These are phyloP conservation scores for Metschnikowia reukaufii DNA, from an alignment of 805 yeast species.

Conservation along the genomic window DNA sequence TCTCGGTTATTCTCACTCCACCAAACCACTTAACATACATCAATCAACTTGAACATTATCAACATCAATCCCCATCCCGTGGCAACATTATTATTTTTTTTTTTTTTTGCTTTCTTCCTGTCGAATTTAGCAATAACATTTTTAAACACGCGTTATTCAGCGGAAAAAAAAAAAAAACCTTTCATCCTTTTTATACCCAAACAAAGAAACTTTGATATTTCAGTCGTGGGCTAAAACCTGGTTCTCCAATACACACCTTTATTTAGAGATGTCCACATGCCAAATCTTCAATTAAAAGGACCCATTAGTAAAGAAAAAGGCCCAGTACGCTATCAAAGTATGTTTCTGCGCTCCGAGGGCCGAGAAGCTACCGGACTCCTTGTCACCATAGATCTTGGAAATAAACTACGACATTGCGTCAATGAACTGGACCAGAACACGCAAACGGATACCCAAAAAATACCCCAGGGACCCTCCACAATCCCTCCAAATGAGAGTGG, in stretches of 20 bases:
- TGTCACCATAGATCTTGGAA: slow-evolving; percentile 15
- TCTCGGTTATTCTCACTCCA: background rate
- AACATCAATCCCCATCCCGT: background rate
- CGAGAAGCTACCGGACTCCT: slow-evolving; percentile 6
- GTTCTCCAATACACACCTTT: background rate
- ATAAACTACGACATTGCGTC: slow-evolving; percentile 10
- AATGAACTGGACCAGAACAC: background rate
- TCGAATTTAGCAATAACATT: too few relatives aligned
- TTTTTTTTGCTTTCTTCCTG: background rate
- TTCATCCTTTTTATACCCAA: too few relatives aligned
- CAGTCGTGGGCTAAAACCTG: background rate
- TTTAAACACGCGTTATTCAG: too few relatives aligned
- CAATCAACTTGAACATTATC: background rate
- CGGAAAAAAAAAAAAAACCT: too few relatives aligned
- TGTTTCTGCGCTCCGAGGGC: slow-evolving; percentile 11
- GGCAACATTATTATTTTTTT: background rate
- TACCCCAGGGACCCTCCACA: background rate
- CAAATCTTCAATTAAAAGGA: slow-evolving; percentile 16
- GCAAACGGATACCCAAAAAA: background rate
- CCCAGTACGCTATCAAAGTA: slow-evolving; percentile 13
- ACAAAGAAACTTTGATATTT: background rate
- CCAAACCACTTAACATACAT: background rate
- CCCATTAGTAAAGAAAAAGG: slow-evolving; percentile 13
- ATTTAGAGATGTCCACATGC: slow-evolving; percentile 12
- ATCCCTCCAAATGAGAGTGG: background rate